These are phyloP conservation scores for Sisymbrium irio DNA, from an alignment of 345 rosid species.

Conservation along the genomic window DNA sequence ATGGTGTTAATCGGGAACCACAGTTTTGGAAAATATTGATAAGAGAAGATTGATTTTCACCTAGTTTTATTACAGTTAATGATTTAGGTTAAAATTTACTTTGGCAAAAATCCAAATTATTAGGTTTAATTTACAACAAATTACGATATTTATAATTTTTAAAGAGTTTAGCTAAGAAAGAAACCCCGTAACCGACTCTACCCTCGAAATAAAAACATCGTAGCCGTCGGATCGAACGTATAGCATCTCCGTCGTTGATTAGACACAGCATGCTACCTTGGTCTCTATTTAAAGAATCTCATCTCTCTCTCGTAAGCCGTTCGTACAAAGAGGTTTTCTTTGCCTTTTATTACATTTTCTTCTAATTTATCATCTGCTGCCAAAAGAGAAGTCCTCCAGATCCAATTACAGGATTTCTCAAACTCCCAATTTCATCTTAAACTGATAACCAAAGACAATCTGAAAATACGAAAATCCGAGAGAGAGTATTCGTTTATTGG, in stretches of 20 bases:
- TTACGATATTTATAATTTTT: not conserved
- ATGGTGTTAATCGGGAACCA: not conserved
- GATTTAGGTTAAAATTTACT: not conserved
- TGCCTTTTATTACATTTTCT: not conserved
- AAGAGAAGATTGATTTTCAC: not conserved
- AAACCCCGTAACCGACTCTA: slow-evolving; percentile 31
- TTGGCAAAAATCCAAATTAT: not conserved
- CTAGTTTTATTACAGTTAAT: not conserved
- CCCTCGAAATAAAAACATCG: not conserved
- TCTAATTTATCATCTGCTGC: not conserved
- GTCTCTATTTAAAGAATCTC: slow-evolving; percentile 28
- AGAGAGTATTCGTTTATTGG: slow-evolving; percentile 16
- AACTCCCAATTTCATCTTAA: not conserved
- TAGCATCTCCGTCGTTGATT: slow-evolving; percentile 12
- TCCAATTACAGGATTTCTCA: slow-evolving; percentile 19
- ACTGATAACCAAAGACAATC: slow-evolving; percentile 4
- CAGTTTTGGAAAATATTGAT: too few species aligned
- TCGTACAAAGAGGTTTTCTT: slow-evolving; percentile 11
- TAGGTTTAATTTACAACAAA: not conserved
- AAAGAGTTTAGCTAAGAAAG: not conserved
- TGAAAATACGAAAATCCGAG: not conserved
- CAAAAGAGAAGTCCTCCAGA: slow-evolving; percentile 15
- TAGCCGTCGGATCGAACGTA: slow-evolving; percentile 10
- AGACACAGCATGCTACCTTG: not conserved
- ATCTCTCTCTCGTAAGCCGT: slow-evolving; percentile 24